phyloP scores from a whole-genome alignment of 768 basidiomycete genomes.

The Tricholoma terreum region DNA sequence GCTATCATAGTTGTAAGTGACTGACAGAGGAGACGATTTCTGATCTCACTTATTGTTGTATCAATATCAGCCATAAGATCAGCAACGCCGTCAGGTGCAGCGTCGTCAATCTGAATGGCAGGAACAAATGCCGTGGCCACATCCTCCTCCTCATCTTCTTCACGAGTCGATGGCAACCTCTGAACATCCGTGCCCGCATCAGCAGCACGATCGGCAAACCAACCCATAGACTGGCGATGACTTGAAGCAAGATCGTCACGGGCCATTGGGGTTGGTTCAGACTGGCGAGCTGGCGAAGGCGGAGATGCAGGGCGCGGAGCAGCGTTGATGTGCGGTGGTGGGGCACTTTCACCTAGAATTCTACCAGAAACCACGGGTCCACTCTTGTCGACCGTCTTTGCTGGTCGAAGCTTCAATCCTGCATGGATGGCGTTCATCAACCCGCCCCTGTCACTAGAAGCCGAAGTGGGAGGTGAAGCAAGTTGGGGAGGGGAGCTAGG shows the following conservation, averaged over 20 bases:
- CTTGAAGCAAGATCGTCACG: conserved; percentile 26
- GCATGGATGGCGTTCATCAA: conserved; percentile 78
- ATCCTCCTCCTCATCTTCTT: conserved; percentile 59
- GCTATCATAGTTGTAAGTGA: conserved; percentile 38
- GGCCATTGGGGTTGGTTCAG: conserved; percentile 28
- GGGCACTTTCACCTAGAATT: conserved; percentile 72
- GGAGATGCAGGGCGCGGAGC: conserved; percentile 44
- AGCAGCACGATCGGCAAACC: conserved; percentile 86
- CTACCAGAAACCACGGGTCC: conserved; percentile 64
- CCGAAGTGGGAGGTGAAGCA: conserved; percentile 27
- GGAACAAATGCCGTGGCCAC: conserved; percentile 37
- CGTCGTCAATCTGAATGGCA: conserved; percentile 54
- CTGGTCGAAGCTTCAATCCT: conserved; percentile 67
- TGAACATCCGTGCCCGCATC: conserved; percentile 47
- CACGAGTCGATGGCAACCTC: conserved; percentile 49
- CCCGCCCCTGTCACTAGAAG: conserved; percentile 50
- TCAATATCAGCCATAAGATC: conserved; percentile 76
- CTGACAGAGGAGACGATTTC: not conserved
- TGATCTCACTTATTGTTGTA: conserved; percentile 50
- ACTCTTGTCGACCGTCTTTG: conserved; percentile 84
- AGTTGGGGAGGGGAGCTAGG: conserved; percentile 32
- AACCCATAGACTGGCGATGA: conserved; percentile 82
- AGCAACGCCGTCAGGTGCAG: conserved; percentile 31
- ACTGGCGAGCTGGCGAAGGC: conserved; percentile 27
- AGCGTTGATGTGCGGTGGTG: conserved; percentile 65